Base-by-base conservation (phyloP, 1,139 yeast species). In the Magnusiomyces starmeri region DNA sequence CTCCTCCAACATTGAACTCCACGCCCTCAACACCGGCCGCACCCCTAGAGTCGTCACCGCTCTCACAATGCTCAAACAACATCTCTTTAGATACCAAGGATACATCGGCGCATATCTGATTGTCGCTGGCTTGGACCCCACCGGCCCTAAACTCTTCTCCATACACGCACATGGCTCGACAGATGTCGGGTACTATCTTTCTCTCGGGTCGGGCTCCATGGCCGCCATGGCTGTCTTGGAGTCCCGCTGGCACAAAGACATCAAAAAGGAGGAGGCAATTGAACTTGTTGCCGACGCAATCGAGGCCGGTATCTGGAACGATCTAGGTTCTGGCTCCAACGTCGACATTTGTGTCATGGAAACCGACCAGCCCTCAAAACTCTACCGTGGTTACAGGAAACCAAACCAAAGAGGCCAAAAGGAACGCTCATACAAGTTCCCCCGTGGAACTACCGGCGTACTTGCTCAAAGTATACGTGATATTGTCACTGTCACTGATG, bases 191-290 rank as follows among this genome's bases (percentile, higher is more conserved):
- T 87, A 81, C 65, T 92, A 89, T 69, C 86, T 84, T 68, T 83
- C 97, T 10, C 75, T 92, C 60, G 98, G 98, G 4, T 87, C 96
- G 2, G 98, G 98, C 57, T 89, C 97, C n/a, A 78, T 92, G 68
- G 97, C 98, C 2, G 98, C 98, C 16, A 92, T 92, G 96, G 96
- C 98, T 2, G 94, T 92, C 22, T 75, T 92, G 63, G 98, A 92
- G 70, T 79, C 94, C 43, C 78, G 82, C 59, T 92, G 95, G 94
- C 81, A 77, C 63, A 82, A 79, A 57, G 87, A 80, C 58, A 72
- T 92, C 75, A 77, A 83, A 24, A 83, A 75, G 67, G 95, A 89
- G 49, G 96, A 88, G 66, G 98, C 97, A 22, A 82, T 90, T 72
- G 80, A 80, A 59, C 76, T 92, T 55, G 92, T 96, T 58, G 77